Base-by-base conservation (phyloP, 148 eudicot species). In the Amaranthus hypochondriacus region DNA sequence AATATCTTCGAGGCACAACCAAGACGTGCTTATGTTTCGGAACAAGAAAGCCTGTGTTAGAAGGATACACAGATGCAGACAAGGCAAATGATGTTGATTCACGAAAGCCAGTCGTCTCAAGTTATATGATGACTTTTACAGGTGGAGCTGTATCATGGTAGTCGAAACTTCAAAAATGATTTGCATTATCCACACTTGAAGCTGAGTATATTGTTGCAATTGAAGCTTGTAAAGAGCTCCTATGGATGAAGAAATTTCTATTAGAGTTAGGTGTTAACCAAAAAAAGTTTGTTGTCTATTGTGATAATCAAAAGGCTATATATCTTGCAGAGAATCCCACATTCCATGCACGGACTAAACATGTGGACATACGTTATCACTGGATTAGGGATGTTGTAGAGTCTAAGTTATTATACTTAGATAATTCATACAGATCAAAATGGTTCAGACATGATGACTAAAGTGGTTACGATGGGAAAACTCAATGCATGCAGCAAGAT, bases 161-260 rank as follows among this genome's bases (percentile, higher is more conserved):
- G 28, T 71, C 64, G 13, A 72, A 9, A 28, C 9, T 72, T 1
- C 18, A 72, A 44, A 61, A 72, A 50, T 72, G 67, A 60, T 55
- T 72, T 9, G 57, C 68, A n/a, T 9, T 62, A 51, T 72, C 67
- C 2, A 60, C 67, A 9, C 21, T 6, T 0, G 68, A 61, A 50
- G 47, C 28, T 4, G 7, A 73, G 15, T 62, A 62, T 49, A 60
- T 73, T 18, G 39, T 10, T 10, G 18, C 21, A 9, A 42, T 5
- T 2, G 48, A 62, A 73, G 68, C 12, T n/a, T 56, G 60, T 4
- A 56, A 56, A 21, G 21, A 53, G 14, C 4, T 48, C 11, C 18
- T 18, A 18, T 18, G 18, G 18, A 18, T 18, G 18, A 18, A 18
- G 18, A 18, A 18, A 0, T 18, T 72, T 7, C 56, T 72, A 18